These are phyloP conservation scores for Wallemia mellicola DNA, from an alignment of 1,284 basidiomycete genomes.

Conservation along the genomic window DNA sequence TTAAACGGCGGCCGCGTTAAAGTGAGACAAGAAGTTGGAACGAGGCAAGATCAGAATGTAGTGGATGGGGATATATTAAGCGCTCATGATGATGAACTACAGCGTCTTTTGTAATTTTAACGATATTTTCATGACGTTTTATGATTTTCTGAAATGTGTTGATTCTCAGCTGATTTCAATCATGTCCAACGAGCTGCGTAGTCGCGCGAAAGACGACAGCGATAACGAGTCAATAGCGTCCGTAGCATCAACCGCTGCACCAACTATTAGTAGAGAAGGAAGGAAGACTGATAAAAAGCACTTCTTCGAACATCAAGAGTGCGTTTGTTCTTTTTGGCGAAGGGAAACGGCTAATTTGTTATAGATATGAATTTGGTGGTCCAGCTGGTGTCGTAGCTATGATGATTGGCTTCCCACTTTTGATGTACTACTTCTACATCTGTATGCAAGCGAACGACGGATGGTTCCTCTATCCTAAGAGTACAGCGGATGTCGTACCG, in stretches of 20 bases:
- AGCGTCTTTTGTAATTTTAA: background rate
- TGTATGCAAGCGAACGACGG: constrained; percentile 93
- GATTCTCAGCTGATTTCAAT: background rate
- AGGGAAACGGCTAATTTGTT: no score
- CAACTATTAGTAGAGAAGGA: background rate
- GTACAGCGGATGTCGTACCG: constrained; percentile 39
- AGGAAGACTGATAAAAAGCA: background rate
- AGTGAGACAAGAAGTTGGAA: background rate
- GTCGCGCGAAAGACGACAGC: background rate
- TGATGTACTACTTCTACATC: constrained; percentile 97
- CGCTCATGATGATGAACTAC: no score
- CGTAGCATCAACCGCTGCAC: background rate
- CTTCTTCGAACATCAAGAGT: background rate
- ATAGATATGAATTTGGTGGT: constrained; percentile 81
- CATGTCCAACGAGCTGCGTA: no score
- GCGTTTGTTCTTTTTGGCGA: no score
- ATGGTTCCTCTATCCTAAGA: constrained; percentile 40
- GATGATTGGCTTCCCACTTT: constrained; percentile 71
- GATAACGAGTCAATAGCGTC: background rate
- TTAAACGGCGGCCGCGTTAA: no score
- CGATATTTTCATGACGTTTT: background rate
- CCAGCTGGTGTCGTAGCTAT: constrained; percentile 70
- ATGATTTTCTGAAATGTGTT: background rate
- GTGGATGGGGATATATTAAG: no score
- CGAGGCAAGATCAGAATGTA: no score